phyloP scores from a whole-genome alignment of 345 rosid genomes.

The Microthlaspi erraticum region DNA sequence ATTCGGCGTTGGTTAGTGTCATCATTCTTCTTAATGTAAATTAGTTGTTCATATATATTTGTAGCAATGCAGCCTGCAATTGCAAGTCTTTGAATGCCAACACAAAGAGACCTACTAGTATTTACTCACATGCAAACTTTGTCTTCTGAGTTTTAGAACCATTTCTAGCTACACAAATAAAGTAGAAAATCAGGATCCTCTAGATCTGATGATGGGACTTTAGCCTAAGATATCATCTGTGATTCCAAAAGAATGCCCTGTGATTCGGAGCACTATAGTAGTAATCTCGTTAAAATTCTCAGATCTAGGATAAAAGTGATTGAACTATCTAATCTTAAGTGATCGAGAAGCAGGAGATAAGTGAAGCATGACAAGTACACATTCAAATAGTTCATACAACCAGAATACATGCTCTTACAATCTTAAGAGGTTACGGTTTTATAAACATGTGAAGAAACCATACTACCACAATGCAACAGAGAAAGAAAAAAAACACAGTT shows the following conservation, averaged over 20 bases:
- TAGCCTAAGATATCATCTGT: background rate
- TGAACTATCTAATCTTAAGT: background rate
- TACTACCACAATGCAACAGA: background rate
- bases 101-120: too few relatives aligned
- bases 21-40: too few relatives aligned
- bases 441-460: background rate
- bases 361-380: background rate
- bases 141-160: too few relatives aligned
- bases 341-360: background rate
- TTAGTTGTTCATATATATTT: too few relatives aligned
- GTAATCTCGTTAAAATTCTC: background rate
- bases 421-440: background rate
- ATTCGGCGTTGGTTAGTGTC: background rate
- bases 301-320: background rate
- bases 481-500: background rate
- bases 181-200: too few relatives aligned
- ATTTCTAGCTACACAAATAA: too few relatives aligned
- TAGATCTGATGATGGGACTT: background rate
- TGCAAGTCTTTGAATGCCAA: too few relatives aligned
- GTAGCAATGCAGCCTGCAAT: too few relatives aligned
- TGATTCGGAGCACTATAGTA: slow-evolving; percentile 2
- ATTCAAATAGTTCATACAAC: background rate
- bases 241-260: background rate
- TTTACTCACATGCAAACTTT: too few relatives aligned
- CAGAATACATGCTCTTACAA: background rate